A percentile compares a stretch with the other conserved stretches of the same genome.
phyloP scores from a whole-genome alignment of 2,329 filamentous ascomycete species.

The Tolypocladium album region DNA sequence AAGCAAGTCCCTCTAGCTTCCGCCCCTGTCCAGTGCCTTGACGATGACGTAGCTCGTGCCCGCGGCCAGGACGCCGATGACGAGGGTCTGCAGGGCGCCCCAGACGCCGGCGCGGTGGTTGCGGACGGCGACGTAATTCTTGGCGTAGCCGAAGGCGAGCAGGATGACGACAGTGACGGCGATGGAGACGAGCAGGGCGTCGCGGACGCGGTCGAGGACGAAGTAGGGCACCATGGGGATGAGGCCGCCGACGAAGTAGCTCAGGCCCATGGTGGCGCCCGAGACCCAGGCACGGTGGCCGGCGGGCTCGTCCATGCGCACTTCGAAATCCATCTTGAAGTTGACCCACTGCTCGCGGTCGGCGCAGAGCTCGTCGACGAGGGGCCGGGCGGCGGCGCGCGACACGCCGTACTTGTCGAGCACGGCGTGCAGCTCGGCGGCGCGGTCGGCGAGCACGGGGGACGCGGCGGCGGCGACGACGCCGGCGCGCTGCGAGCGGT shows the following conservation, averaged over 20 bases:
- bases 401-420: conserved; percentile 39
- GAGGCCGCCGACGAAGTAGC: conserved; percentile 60
- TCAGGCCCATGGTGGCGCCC: conserved; percentile 54
- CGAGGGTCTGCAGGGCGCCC: conserved; percentile 53
- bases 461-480: conserved; percentile 30
- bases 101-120: conserved; percentile 42
- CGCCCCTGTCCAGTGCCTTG: conserved; percentile 35
- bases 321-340: conserved; percentile 51
- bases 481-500: conserved; percentile 35
- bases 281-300: conserved; percentile 38
- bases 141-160: conserved; percentile 54
- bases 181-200: conserved; percentile 49
- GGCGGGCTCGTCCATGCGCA: conserved; percentile 34
- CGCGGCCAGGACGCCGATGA: conserved; percentile 55
- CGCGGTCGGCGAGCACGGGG: conserved; percentile 30
- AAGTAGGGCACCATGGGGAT: conserved; percentile 65
- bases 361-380: conserved; percentile 38
- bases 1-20: not conserved
- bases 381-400: conserved; percentile 25
- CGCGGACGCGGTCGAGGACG: conserved; percentile 32
- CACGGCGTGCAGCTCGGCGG: conserved; percentile 36
- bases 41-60: conserved; percentile 56
- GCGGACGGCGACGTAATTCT: conserved; percentile 43
- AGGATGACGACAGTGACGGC: conserved; percentile 49
- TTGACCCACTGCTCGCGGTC: conserved; percentile 38